Base-by-base conservation (phyloP, 805 yeast species). In the Ogataea pini region DNA sequence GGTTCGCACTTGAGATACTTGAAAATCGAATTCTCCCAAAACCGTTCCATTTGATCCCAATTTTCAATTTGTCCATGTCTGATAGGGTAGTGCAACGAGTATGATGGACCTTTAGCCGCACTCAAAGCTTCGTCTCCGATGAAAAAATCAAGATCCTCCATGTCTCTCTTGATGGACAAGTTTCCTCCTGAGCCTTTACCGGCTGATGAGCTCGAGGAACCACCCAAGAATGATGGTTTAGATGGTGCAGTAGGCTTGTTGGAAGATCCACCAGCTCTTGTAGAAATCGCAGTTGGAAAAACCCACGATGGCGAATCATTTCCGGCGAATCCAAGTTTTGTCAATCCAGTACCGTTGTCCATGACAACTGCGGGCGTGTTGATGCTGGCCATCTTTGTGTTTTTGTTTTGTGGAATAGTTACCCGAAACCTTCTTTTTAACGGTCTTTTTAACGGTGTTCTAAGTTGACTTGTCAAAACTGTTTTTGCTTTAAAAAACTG, bases 1-100 rank as follows among this genome's bases (percentile, higher is more conserved):
- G 99, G 99, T 71, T 94, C 99, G 67, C 98, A 89, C 68, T 97
- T 83, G 59, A 94, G 78, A 67, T 94, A 94, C 72, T 94, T 92
- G 76, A 94, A 94, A 63, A 94, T 91, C 40, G 96, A 89, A 62
- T 88, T 87, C 65, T 94, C 98, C 99, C 99, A 94, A 70, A 90
- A 92, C 66, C 99, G 79, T 70, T 94, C 99, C 99, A 94, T 94
- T 65, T 94, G 97, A 72, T 94, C 99, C 99, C 99, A 94, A 69
- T 94, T 89, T 69, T 94, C 99, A 54, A 94, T 86, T 74, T 94
- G 99, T 20, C 99, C 99, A 65, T 94, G 99, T 69, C 90, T 86
- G 52, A 94, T 90, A 16, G 99, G 99, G 63, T 94, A 94, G 54
- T 83, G 80, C 50, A 94, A 73, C 24, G 91, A 85, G 70, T 94